Evolutionary conservation across 306 rosid species (phyloP).

Genomic region (Dryas drummondii): DNA sequence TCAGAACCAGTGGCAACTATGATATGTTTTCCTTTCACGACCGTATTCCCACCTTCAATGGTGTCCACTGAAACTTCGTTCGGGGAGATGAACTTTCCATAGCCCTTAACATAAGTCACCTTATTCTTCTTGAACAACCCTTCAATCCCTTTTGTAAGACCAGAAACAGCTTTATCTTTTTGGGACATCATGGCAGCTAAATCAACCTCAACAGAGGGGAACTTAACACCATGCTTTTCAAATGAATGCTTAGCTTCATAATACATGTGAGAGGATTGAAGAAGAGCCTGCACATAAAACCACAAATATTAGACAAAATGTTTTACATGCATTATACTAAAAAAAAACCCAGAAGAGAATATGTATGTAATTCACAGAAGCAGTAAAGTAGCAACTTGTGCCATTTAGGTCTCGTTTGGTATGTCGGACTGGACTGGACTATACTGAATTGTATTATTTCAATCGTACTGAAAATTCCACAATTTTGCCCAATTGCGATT

Average conservation of each 20-base stretch:
- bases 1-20: constrained; percentile 97
- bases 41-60: constrained; percentile 63
- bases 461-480: neutral
- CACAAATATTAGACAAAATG: neutral
- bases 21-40: constrained; percentile 83
- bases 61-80: constrained; percentile 87
- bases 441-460: too few relatives aligned
- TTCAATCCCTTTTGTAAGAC: constrained; percentile 88
- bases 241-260: constrained; percentile 94
- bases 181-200: constrained; percentile 93
- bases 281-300: constrained; percentile 67
- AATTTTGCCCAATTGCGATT: neutral
- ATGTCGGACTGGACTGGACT: too few relatives aligned
- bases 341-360: neutral
- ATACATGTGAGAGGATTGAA: constrained; percentile 96
- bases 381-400: neutral
- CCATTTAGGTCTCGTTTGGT: too few relatives aligned
- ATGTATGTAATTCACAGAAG: neutral
- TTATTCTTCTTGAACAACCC: constrained; percentile 97
- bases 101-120: constrained; percentile 91
- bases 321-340: neutral
- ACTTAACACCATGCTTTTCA: constrained; percentile 75
- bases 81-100: constrained; percentile 81
- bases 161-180: constrained; percentile 84
- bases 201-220: constrained; percentile 82